These are phyloP conservation scores for Alternaria sp. DNA, from an alignment of 2,329 filamentous ascomycete species.

Conservation along the genomic window DNA sequence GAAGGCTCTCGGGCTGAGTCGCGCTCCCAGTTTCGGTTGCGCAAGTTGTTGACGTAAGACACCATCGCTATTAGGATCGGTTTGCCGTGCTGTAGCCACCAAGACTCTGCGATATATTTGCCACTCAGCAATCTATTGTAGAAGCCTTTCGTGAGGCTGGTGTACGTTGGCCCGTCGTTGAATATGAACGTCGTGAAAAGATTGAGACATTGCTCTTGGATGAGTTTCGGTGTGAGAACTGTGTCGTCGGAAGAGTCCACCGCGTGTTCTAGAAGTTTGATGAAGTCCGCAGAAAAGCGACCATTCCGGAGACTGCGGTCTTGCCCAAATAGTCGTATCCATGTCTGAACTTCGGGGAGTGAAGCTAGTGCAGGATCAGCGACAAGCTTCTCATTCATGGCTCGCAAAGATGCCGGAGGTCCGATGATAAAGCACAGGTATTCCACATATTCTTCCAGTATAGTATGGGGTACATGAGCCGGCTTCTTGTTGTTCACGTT, in stretches of 20 bases:
- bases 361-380: conserved; percentile 8
- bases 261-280: not conserved
- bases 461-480: conserved; percentile 18
- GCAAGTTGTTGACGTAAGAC: conserved; percentile 22
- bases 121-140: not conserved
- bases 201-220: conserved; percentile 24
- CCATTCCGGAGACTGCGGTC: not conserved
- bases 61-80: conserved; percentile 28
- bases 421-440: conserved; percentile 28
- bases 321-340: conserved; percentile 32
- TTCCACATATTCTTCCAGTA: conserved; percentile 32
- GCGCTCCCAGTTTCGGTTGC: conserved; percentile 31
- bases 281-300: not conserved
- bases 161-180: conserved; percentile 15
- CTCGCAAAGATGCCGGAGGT: conserved; percentile 25
- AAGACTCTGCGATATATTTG: conserved; percentile 1
- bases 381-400: conserved; percentile 25
- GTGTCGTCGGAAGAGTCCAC: not conserved
- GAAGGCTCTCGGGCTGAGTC: conserved; percentile 20
- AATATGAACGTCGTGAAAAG: conserved; percentile 21
- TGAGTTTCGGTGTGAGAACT: conserved; percentile 17
- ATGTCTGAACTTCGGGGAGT: conserved; percentile 21
- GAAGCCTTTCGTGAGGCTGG: not conserved
- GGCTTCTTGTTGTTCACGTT: not conserved
- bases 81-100: conserved; percentile 20